Percentiles rank a stretch among this genome's conserved stretches.
phyloP scores from a whole-genome alignment of 2,329 filamentous ascomycete genomes.

The Epichloe typhina region DNA sequence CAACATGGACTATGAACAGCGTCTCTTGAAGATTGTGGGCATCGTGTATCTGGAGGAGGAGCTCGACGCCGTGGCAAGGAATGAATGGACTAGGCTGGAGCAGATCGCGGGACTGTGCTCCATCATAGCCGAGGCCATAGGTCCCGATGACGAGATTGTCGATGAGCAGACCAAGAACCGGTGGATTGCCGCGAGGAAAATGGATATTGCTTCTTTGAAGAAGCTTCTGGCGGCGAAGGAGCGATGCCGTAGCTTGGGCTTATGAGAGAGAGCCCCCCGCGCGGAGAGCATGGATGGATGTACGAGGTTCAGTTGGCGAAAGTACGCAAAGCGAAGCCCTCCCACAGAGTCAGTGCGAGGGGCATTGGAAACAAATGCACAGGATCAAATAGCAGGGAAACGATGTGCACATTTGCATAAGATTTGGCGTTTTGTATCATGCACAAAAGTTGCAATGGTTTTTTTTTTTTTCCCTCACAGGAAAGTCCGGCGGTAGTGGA shows the following conservation, averaged over 20 bases:
- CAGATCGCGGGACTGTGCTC: constrained; percentile 14
- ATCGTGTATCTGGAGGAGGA: constrained; percentile 19
- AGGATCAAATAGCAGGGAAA: too few relatives aligned
- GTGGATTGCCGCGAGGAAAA: constrained; percentile 15
- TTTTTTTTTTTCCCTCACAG: too few relatives aligned
- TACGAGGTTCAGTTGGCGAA: too few relatives aligned
- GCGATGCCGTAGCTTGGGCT: background rate
- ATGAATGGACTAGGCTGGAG: constrained; percentile 15
- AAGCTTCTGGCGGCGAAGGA: constrained; percentile 7
- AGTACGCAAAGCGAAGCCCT: too few relatives aligned
- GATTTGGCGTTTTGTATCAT: too few relatives aligned
- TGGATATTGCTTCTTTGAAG: constrained; percentile 14
- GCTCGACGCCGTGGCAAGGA: constrained; percentile 9
- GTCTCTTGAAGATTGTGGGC: constrained; percentile 11
- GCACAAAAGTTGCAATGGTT: too few relatives aligned
- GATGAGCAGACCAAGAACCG: constrained; percentile 6
- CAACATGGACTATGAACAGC: constrained; percentile 10
- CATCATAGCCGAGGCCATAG: constrained; percentile 13
- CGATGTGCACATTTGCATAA: too few relatives aligned
- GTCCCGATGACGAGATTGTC: constrained; percentile 10
- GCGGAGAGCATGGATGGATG: background rate
- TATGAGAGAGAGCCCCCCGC: background rate
- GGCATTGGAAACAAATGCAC: too few relatives aligned
- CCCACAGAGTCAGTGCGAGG: too few relatives aligned
- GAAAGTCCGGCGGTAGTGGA: too few relatives aligned